Conservation (phyloP, 1,284 basidiomycete genomes). For the Tetrapyrgos nigripes region DNA sequence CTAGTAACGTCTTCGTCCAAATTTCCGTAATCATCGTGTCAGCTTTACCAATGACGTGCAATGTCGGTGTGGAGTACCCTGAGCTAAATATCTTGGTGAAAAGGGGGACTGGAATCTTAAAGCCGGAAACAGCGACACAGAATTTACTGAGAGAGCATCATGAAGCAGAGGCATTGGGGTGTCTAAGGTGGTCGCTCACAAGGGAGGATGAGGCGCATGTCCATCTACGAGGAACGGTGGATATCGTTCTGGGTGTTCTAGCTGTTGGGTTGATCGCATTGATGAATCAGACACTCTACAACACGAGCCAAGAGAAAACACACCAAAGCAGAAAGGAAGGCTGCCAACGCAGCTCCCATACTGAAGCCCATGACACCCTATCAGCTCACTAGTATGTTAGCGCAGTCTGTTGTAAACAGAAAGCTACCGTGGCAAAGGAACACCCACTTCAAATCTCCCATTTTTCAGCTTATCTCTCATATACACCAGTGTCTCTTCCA, state of each 20-base stretch:
- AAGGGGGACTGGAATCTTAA: constrained; percentile 58
- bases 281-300: background rate
- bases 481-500: constrained; percentile 61
- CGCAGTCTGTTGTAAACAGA: background rate
- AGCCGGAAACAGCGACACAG: constrained; percentile 74
- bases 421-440: background rate
- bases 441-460: constrained; percentile 64
- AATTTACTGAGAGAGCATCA: constrained; percentile 56
- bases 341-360: constrained; percentile 86
- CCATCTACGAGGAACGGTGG: constrained; percentile 74
- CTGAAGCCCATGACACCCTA: constrained; percentile 89
- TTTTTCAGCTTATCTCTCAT: constrained; percentile 56
- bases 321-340: constrained; percentile 76
- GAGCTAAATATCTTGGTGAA: constrained; percentile 61
- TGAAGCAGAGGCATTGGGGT: background rate
- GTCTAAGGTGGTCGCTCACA: constrained; percentile 57
- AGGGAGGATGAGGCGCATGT: constrained; percentile 66
- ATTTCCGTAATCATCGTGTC: constrained; percentile 85
- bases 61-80: constrained; percentile 72
- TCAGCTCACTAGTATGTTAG: no score
- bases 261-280: constrained; percentile 22
- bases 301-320: background rate
- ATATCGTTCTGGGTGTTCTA: constrained; percentile 47
- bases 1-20: constrained; percentile 65
- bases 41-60: constrained; percentile 83